Evolutionary conservation across 192 early-diverging fungal genomes (phyloP).

Genomic region (Backusella psychrophila): DNA sequence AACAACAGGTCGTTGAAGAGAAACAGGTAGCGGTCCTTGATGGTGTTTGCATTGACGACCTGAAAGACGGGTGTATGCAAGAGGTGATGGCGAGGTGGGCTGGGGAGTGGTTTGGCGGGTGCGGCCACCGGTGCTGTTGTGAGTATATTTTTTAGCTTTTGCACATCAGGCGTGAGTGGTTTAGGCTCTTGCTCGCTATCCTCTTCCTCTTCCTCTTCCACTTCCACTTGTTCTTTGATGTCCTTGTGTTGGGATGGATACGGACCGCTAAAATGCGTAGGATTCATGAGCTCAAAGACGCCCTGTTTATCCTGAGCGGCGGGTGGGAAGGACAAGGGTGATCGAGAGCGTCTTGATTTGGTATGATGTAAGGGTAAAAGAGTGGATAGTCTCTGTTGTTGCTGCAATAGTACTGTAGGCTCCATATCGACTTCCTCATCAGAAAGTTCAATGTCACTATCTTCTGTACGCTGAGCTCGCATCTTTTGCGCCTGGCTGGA

Average conservation of each 20-base stretch:
- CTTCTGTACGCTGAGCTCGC: constrained; percentile 10
- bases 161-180: background rate
- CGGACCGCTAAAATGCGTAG: background rate
- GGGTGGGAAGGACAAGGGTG: background rate
- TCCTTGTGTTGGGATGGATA: background rate
- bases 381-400: background rate
- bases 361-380: background rate
- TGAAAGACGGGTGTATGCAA: constrained; percentile 60
- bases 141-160: background rate
- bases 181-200: background rate
- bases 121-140: background rate
- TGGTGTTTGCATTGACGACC: constrained; percentile 61
- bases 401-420: background rate
- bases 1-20: constrained; percentile 62
- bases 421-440: constrained; percentile 21
- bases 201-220: background rate
- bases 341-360: background rate
- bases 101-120: background rate
- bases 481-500: background rate
- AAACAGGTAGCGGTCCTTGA: constrained; percentile 68
- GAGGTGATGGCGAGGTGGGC: constrained; percentile 47
- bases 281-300: background rate
- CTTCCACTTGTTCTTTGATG: too few relatives aligned
- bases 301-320: background rate
- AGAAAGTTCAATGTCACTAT: constrained; percentile 37